Evolutionary conservation across 257 asterid genomes (phyloP).

Genomic region (Schizonepeta tenuifolia): DNA sequence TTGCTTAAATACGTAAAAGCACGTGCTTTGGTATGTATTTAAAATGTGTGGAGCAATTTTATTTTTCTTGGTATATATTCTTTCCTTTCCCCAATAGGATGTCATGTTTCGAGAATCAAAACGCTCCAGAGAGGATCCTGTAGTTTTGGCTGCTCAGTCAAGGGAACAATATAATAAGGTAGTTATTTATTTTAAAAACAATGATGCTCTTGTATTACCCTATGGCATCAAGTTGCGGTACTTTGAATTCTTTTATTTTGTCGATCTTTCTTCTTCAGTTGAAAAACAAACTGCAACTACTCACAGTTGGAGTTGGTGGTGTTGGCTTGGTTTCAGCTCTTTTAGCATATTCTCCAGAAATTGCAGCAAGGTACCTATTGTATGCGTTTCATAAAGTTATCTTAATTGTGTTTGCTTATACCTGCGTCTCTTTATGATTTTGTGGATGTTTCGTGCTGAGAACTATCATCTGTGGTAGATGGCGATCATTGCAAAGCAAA

Average conservation of each 20-base stretch:
- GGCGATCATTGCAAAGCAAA: constrained; percentile 5
- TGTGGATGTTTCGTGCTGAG: background rate
- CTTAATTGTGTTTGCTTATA: background rate
- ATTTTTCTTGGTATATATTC: background rate
- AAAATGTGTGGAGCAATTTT: constrained; percentile 4
- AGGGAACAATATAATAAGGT: constrained; percentile 89
- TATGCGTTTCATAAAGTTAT: constrained; percentile 11
- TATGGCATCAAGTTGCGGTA: background rate
- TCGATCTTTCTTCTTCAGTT: constrained; percentile 51
- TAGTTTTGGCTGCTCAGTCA: constrained; percentile 80
- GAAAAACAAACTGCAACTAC: constrained; percentile 74
- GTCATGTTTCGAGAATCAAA: constrained; percentile 74
- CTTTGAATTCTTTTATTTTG: constrained; percentile 18
- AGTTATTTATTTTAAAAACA: background rate
- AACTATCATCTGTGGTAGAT: constrained; percentile 18
- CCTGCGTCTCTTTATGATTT: background rate
- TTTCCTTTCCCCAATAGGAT: constrained; percentile 52
- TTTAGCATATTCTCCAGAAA: constrained; percentile 81
- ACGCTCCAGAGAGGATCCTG: constrained; percentile 78
- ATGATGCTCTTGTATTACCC: background rate
- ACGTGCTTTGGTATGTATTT: constrained; percentile 15
- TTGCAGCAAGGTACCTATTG: constrained; percentile 65
- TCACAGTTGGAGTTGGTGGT: constrained; percentile 83
- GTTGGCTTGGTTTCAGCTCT: constrained; percentile 79
- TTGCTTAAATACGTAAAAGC: constrained; percentile 6